phyloP scores from a whole-genome alignment of 257 asterid species.

The Solanum gracilifrons region DNA sequence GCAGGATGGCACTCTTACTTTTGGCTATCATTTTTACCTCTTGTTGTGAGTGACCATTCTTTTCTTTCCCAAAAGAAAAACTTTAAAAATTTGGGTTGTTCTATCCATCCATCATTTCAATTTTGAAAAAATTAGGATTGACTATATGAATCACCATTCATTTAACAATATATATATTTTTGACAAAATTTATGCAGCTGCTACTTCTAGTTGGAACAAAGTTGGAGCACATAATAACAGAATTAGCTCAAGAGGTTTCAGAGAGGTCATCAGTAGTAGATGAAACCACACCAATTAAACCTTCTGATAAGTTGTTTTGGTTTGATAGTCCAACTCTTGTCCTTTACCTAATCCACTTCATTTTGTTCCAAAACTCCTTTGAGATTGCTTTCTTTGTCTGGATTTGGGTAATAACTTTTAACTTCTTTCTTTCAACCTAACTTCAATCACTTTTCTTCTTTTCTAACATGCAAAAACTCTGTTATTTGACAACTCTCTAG shows the following conservation, averaged over 20 bases:
- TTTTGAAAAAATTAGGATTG: neutral
- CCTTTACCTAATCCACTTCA: conserved; percentile 86
- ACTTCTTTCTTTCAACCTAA: neutral
- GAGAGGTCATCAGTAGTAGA: conserved; percentile 11
- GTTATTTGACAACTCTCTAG: conserved; percentile 18
- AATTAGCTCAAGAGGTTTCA: conserved; percentile 51
- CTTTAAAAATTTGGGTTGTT: neutral
- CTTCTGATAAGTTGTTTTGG: conserved; percentile 83
- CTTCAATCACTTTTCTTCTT: neutral
- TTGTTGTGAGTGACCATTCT: conserved; percentile 33
- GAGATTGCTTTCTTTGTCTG: conserved; percentile 87
- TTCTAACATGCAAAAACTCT: neutral
- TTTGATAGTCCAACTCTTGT: conserved; percentile 48
- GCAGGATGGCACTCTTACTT: conserved; percentile 94
- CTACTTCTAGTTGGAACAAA: conserved; percentile 75
- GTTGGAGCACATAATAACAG: conserved; percentile 72
- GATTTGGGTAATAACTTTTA: conserved; percentile 60
- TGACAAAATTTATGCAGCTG: conserved; percentile 30
- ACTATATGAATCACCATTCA: neutral
- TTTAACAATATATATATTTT: neutral
- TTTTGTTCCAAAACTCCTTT: conserved; percentile 78
- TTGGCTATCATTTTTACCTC: conserved; percentile 85
- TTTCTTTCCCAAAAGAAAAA: neutral
- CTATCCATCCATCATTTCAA: neutral
- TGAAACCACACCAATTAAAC: conserved; percentile 32